Evolutionary conservation across 2,329 filamentous ascomycete species (phyloP).

Genomic region (Colletotrichum orchidophilum): DNA sequence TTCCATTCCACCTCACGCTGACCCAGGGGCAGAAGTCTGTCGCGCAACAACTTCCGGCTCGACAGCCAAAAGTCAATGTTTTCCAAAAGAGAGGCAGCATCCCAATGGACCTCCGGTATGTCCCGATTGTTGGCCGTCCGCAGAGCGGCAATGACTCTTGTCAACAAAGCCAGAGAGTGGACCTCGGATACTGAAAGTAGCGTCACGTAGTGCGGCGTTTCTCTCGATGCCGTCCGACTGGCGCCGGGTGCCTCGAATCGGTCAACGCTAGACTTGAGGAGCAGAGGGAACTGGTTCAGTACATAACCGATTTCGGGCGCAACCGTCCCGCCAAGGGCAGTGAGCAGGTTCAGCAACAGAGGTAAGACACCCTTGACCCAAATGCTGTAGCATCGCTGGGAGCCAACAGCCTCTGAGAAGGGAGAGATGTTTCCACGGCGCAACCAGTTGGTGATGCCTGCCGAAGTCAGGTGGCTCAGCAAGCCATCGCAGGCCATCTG

Average conservation of each 20-base stretch:
- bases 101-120: conserved; percentile 79
- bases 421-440: conserved; percentile 77
- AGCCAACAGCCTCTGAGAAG: conserved; percentile 75
- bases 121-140: conserved; percentile 74
- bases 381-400: conserved; percentile 83
- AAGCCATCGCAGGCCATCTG: conserved; percentile 89
- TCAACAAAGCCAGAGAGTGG: conserved; percentile 81
- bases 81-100: conserved; percentile 76
- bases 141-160: conserved; percentile 74
- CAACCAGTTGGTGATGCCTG: conserved; percentile 82
- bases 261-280: conserved; percentile 77
- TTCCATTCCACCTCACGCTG: conserved; percentile 76
- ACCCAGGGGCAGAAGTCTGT: conserved; percentile 77
- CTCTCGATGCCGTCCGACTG: conserved; percentile 59
- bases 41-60: conserved; percentile 73
- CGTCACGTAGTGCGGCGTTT: conserved; percentile 72
- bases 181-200: conserved; percentile 79
- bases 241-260: conserved; percentile 72
- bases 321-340: conserved; percentile 81
- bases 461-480: conserved; percentile 80
- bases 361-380: conserved; percentile 92
- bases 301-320: conserved; percentile 88
- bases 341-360: conserved; percentile 86
- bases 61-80: conserved; percentile 86
- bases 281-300: conserved; percentile 86